These are phyloP conservation scores for Diaporthe citriasiana DNA, from an alignment of 2,329 filamentous ascomycete species.

Conservation along the genomic window DNA sequence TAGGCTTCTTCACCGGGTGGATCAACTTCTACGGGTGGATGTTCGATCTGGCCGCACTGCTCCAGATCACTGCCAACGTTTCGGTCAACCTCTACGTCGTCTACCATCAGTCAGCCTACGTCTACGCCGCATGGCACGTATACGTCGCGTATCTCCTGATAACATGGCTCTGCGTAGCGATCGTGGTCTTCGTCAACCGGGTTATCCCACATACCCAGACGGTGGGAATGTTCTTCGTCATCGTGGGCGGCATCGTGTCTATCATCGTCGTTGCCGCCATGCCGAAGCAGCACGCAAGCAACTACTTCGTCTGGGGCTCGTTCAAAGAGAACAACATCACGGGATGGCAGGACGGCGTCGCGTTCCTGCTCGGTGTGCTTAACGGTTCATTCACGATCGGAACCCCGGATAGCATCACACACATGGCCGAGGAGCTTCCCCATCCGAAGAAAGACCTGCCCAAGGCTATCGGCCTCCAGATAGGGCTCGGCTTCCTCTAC, in stretches of 20 bases:
- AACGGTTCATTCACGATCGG: constrained; percentile 78
- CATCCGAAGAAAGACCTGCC: constrained; percentile 63
- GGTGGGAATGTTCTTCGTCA: constrained; percentile 68
- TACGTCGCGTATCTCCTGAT: constrained; percentile 71
- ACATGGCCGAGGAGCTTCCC: constrained; percentile 73
- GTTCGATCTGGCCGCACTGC: constrained; percentile 71
- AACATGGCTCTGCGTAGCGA: constrained; percentile 65
- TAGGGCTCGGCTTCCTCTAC: constrained; percentile 61
- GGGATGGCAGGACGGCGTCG: constrained; percentile 71
- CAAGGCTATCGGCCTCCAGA: constrained; percentile 63
- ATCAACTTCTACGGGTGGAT: constrained; percentile 73
- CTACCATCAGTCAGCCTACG: constrained; percentile 67
- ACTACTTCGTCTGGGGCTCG: constrained; percentile 66
- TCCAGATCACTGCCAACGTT: constrained; percentile 71
- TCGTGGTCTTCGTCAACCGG: constrained; percentile 70
- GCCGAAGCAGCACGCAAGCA: constrained; percentile 65
- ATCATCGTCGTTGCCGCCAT: constrained; percentile 67
- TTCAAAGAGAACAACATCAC: constrained; percentile 63
- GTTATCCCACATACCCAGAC: constrained; percentile 67
- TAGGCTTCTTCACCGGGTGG: constrained; percentile 63
- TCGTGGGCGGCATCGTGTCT: constrained; percentile 65
- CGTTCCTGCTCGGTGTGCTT: constrained; percentile 75
- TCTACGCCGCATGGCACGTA: constrained; percentile 68
- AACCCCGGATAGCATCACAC: constrained; percentile 73
- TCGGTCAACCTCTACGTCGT: constrained; percentile 72